Base-by-base conservation (phyloP, 345 rosid genomes). In the Pseudoturritis turrita region DNA sequence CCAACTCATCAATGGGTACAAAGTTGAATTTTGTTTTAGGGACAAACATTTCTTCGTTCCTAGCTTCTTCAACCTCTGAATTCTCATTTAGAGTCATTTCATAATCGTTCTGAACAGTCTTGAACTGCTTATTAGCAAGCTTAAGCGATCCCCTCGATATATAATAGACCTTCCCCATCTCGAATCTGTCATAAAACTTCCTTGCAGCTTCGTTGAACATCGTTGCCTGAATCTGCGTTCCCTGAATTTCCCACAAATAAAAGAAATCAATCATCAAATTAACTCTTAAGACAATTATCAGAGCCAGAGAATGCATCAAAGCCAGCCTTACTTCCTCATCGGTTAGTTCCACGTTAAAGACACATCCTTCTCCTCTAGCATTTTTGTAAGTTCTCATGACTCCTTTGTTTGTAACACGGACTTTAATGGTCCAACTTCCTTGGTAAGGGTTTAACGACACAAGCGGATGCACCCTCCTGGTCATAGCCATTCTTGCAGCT, bases 361-460 rank as follows among this genome's bases (percentile, higher is more conserved):
- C 97, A 55, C 96, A 91, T 22, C 99, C 99, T 75, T 95, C 99
- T 15, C 99, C 99, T 66, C 96, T 89, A 2, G 88, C 88, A 50
- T 95, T 95, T 76, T 72, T 95, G 71, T 89, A 95, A 50, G 86
- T 83, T 46, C 96, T 87, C 98, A 95, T 88, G 71, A 49, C 78
- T 40, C 90, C 99, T 83, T 91, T 95, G 84, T 78, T 89, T 3
- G 99, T 95, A 11, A 95, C 93, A 17, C 92, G 76, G 13, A 91
- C 99, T 79, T 91, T 91, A 54, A 95, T 95, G 4, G 92, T 95
- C 99, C 98, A 95, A 52, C 77, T 95, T 10, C 96, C 98, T 80
- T 95, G 98, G 73, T 95, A 95, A 62, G 99, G 99, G 71, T 91
- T 95, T 84, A 91, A 81, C 1, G 99, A 95, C 52, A 87, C 90